Evolutionary conservation across 306 rosid species (phyloP).

Genomic region (Malus sieversii): DNA sequence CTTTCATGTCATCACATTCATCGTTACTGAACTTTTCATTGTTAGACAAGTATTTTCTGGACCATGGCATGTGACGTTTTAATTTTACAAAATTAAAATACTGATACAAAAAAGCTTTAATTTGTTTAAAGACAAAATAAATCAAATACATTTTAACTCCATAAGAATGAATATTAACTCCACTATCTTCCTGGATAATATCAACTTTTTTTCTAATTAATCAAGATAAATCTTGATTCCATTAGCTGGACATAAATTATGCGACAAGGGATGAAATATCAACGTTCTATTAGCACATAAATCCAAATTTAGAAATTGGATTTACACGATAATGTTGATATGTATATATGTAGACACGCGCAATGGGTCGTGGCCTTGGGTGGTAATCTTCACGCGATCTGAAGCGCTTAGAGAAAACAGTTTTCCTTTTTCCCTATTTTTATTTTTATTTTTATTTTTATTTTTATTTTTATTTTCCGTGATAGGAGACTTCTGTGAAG

Average conservation of each 20-base stretch:
- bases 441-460: too few species aligned
- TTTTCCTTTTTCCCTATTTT: background rate
- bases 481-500: background rate
- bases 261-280: too few species aligned
- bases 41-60: background rate
- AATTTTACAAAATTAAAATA: too few species aligned
- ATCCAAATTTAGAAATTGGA: too few species aligned
- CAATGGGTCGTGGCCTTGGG: background rate
- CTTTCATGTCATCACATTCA: too few species aligned
- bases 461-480: background rate
- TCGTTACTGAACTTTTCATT: too few species aligned
- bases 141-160: too few species aligned
- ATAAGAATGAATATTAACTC: too few species aligned
- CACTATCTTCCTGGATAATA: background rate
- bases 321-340: background rate
- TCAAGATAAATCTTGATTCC: too few species aligned
- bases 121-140: background rate
- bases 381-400: background rate
- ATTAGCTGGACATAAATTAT: too few species aligned
- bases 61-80: background rate
- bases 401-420: slow-evolving; percentile 2
- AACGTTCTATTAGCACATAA: too few species aligned
- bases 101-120: background rate
- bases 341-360: background rate
- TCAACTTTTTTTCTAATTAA: too few species aligned